phyloP scores from a whole-genome alignment of 2,329 filamentous ascomycete species.

The Aspergillus candidus region DNA sequence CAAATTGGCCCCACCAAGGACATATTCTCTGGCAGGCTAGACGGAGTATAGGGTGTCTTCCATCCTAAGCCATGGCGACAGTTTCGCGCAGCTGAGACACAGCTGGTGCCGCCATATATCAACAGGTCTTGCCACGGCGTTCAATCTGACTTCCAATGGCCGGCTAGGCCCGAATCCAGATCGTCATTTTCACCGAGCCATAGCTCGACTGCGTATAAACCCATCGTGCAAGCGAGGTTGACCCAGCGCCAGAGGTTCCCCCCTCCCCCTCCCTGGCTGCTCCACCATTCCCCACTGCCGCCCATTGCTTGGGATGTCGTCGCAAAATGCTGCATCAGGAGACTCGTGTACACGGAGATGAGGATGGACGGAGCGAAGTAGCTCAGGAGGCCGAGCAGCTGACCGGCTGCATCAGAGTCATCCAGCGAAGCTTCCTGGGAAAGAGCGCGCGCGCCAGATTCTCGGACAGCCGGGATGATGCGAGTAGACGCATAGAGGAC shows the following conservation, averaged over 20 bases:
- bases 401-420: conserved; percentile 75
- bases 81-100: no score
- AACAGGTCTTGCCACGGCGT: neutral
- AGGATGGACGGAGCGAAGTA: conserved; percentile 95
- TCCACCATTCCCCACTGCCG: conserved; percentile 70
- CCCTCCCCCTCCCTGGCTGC: conserved; percentile 72
- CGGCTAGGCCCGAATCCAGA: conserved; percentile 63
- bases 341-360: conserved; percentile 91
- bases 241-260: conserved; percentile 91
- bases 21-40: no score
- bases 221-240: conserved; percentile 84
- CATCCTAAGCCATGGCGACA: no score
- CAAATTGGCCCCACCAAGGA: no score
- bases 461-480: conserved; percentile 88
- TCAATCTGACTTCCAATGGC: conserved; percentile 94
- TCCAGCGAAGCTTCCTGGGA: conserved; percentile 81
- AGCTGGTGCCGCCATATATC: neutral
- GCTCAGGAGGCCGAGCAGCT: conserved; percentile 73
- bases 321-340: conserved; percentile 92
- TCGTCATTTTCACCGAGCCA: conserved; percentile 70
- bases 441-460: conserved; percentile 74
- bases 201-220: conserved; percentile 81
- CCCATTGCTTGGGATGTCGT: conserved; percentile 57
- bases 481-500: conserved; percentile 93
- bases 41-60: no score